These are phyloP conservation scores for Barnettozyma botsteinii DNA, from an alignment of 805 yeast species.

Conservation along the genomic window DNA sequence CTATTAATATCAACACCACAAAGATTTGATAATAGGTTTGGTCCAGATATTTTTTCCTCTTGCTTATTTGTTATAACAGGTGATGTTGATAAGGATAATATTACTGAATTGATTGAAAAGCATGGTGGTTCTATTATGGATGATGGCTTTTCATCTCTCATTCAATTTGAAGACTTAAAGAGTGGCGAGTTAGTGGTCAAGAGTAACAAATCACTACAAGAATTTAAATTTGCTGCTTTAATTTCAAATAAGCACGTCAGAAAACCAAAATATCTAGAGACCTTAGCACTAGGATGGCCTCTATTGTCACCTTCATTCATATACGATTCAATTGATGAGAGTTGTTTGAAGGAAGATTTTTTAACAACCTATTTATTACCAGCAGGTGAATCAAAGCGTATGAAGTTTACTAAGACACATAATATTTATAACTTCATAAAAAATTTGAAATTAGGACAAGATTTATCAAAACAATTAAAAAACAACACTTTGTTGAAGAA, in stretches of 20 bases:
- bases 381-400: constrained; percentile 56
- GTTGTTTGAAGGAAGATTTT: constrained; percentile 22
- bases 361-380: constrained; percentile 61
- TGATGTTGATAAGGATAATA: constrained; percentile 24
- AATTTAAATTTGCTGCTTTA: constrained; percentile 55
- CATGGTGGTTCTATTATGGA: constrained; percentile 41
- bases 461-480: constrained; percentile 36
- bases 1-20: constrained; percentile 8
- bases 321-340: constrained; percentile 37
- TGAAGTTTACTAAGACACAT: constrained; percentile 41
- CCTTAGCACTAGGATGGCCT: constrained; percentile 84
- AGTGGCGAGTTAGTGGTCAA: constrained; percentile 2
- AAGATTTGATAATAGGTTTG: background rate
- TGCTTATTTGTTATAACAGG: constrained; percentile 38
- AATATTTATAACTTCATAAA: constrained; percentile 40
- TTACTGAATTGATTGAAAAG: constrained; percentile 29
- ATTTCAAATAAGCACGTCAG: constrained; percentile 48
- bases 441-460: constrained; percentile 29
- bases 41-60: constrained; percentile 23
- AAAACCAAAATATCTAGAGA: constrained; percentile 71
- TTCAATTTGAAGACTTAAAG: constrained; percentile 12
- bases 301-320: constrained; percentile 56
- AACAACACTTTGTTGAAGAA: constrained; percentile 29
- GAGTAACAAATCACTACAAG: constrained; percentile 10
- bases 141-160: constrained; percentile 29